Conservation (phyloP, 2,329 filamentous ascomycete genomes). For the Periconia digitata region DNA sequence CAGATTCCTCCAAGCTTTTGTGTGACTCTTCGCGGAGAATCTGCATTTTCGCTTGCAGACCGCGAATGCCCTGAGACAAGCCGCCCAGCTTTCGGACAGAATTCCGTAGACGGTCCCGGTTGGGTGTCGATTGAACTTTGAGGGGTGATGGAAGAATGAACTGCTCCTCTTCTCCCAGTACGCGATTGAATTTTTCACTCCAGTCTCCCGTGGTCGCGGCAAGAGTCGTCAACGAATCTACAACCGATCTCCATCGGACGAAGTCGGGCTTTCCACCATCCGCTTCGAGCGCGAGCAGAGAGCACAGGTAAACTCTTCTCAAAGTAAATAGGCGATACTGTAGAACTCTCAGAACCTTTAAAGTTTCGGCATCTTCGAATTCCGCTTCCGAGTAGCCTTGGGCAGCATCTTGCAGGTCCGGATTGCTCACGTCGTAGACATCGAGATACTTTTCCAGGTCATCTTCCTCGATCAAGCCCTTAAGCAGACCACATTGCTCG, state of each 20-base stretch:
- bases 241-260: conserved; percentile 73
- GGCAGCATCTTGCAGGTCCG: conserved; percentile 49
- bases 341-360: conserved; percentile 72
- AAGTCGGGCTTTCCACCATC: conserved; percentile 77
- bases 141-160: conserved; percentile 54
- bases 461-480: conserved; percentile 72
- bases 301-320: conserved; percentile 84
- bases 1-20: conserved; percentile 71
- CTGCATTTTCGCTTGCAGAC: conserved; percentile 92
- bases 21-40: conserved; percentile 88
- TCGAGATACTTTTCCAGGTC: conserved; percentile 93
- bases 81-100: conserved; percentile 87
- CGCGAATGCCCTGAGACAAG: conserved; percentile 85
- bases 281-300: conserved; percentile 83
- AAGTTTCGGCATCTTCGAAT: conserved; percentile 72
- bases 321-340: conserved; percentile 75
- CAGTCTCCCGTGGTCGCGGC: conserved; percentile 63
- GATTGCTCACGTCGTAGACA: conserved; percentile 53
- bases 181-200: conserved; percentile 66
- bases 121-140: conserved; percentile 66
- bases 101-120: conserved; percentile 80
- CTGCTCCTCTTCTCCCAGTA: conserved; percentile 77
- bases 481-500: conserved; percentile 68
- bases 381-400: conserved; percentile 63
- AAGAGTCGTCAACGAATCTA: conserved; percentile 71